Base-by-base conservation (phyloP, 2,329 filamentous ascomycete species). In the Trichocomaceae sp. region DNA sequence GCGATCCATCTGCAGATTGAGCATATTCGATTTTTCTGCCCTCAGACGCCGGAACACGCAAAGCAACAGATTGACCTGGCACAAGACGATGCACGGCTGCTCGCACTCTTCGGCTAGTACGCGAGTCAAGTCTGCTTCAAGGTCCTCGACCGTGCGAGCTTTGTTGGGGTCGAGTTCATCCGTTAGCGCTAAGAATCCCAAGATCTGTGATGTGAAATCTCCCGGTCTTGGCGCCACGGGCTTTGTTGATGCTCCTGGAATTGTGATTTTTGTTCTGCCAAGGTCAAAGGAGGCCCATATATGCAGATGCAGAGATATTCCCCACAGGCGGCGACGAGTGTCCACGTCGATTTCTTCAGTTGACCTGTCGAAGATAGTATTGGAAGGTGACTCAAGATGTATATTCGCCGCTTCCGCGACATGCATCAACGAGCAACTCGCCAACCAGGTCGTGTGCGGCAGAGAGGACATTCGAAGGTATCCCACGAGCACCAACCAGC, bases 201-300 rank as follows among this genome's bases (percentile, higher is more conserved):
- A 73, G 12, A 83, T 68, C 51, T 83, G 77, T 4, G 66, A 64
- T 0, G 78, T 77, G 50, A 67, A 71, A 56, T 77, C 74, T 1
- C 73, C 72, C 1, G 70, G 64, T 7, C 68, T 65, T 0, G 68
- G 62, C 0, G 68, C 63, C 0, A 76, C 74, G 8, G 76, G 66
- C 10, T 73, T 63, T 1, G 73, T 70, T 0, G 73, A 74, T 9
- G 76, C 74, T 2, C 49, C 49, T 1, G 75, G 74, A 0, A 81
- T 68, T 57, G 73, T 57, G 15, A 82, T 77, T 9, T 79, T 72
- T 0, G 79, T 80, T 0, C 78, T 74, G 1, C 80, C 80, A 52
- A 82, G 75, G 53, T 83, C 81, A 58, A 81, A 83, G 0, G 79
- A 82, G 23, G 78, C 77, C 80, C 80, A 83, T 12, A 77, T 78